Percentiles rank a stretch among this genome's conserved stretches.
phyloP scores from a whole-genome alignment of 176 grass and related monocot species.

The Canna indica region DNA sequence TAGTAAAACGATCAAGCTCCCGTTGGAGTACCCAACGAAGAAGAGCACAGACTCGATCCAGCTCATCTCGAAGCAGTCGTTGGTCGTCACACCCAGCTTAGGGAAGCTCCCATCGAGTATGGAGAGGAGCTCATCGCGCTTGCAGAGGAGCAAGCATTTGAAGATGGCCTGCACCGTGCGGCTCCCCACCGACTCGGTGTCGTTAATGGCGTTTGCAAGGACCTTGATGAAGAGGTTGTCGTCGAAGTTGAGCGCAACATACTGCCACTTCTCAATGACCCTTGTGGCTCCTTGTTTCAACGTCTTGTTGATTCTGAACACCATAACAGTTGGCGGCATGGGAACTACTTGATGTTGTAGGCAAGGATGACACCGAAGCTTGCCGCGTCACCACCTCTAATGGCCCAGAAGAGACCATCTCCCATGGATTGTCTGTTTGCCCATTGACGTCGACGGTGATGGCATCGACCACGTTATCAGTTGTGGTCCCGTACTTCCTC shows the following conservation, averaged over 20 bases:
- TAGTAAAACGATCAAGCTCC: constrained; percentile 25
- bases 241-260: neutral
- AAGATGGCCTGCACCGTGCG: neutral
- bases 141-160: neutral
- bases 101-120: constrained; percentile 27
- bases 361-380: neutral
- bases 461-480: neutral
- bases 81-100: constrained; percentile 22
- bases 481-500: neutral
- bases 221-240: neutral
- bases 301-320: neutral
- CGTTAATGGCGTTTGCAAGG: neutral
- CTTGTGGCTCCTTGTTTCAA: neutral
- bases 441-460: neutral
- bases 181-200: neutral
- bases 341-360: neutral
- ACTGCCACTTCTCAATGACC: neutral
- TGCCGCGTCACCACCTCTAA: neutral
- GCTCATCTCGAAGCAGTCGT: constrained; percentile 46
- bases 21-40: constrained; percentile 30
- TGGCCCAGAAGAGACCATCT: neutral
- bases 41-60: constrained; percentile 41
- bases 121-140: neutral
- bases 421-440: neutral
- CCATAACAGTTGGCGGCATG: neutral